phyloP scores from a whole-genome alignment of 306 rosid species.

The Lupinus albus region DNA sequence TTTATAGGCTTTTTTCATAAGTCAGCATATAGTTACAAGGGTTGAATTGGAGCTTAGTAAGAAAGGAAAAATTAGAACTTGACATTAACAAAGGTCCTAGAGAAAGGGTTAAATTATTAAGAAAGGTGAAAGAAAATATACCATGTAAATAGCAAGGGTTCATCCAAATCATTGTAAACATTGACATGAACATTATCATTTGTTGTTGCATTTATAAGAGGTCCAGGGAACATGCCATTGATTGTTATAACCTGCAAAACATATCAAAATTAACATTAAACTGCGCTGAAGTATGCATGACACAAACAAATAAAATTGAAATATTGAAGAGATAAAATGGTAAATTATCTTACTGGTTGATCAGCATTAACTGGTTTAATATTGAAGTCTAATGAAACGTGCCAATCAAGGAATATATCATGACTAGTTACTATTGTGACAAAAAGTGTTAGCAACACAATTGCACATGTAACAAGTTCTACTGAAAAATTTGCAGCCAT shows the following conservation, averaged over 20 bases:
- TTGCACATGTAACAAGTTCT: conserved; percentile 3
- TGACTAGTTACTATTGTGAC: conserved; percentile 34
- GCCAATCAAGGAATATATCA: conserved; percentile 61
- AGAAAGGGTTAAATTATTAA: not conserved
- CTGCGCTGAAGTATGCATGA: not conserved
- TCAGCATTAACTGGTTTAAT: conserved; percentile 45
- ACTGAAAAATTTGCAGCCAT: conserved; percentile 45
- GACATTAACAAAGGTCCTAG: not conserved
- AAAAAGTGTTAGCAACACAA: conserved; percentile 34
- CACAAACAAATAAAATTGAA: not conserved
- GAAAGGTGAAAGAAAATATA: conserved; percentile 21
- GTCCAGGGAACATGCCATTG: conserved; percentile 86
- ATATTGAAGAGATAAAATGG: not conserved
- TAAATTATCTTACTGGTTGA: conserved; percentile 50
- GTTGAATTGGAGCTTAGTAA: not conserved
- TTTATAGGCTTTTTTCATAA: too few species aligned
- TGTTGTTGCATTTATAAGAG: conserved; percentile 74
- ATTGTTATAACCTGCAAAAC: conserved; percentile 69
- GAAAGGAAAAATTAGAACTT: not conserved
- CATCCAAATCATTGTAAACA: conserved; percentile 69
- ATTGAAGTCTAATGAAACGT: conserved; percentile 43
- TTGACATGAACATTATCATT: conserved; percentile 63
- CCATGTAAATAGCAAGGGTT: conserved; percentile 82
- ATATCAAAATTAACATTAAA: conserved; percentile 11
- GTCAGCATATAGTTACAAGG: too few species aligned